Conservation (phyloP, 495 filamentous ascomycete genomes). For the Evernia prunastri region DNA sequence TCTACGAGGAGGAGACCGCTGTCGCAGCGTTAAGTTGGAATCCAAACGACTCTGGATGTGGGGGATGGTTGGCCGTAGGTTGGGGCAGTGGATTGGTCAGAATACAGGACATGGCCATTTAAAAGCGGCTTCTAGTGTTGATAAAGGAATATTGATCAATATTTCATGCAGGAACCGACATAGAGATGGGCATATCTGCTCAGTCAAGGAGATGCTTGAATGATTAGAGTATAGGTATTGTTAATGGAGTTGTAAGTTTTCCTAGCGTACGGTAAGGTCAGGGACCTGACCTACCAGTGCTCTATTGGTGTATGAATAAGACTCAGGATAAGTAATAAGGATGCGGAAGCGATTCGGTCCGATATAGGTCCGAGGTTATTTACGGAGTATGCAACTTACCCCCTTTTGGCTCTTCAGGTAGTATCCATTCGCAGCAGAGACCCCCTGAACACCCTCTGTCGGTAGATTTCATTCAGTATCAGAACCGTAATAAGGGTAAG, state of each 20-base stretch:
- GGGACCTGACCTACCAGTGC: no score
- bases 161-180: not conserved
- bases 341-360: no score
- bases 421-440: not conserved
- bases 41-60: conserved; percentile 55
- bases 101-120: conserved; percentile 57
- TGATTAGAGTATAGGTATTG: not conserved
- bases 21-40: conserved; percentile 60
- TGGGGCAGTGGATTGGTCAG: conserved; percentile 57
- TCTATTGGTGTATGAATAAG: no score
- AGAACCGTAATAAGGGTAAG: not conserved
- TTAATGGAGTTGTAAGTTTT: no score
- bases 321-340: no score
- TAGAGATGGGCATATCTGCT: not conserved
- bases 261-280: no score
- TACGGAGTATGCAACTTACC: no score
- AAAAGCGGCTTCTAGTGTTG: not conserved
- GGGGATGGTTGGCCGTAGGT: conserved; percentile 60
- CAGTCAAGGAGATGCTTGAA: not conserved
- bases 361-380: no score
- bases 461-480: not conserved
- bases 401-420: not conserved
- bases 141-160: not conserved
- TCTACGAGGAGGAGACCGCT: conserved; percentile 53
- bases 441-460: not conserved